A percentile compares a stretch with the other conserved stretches of the same genome.
phyloP scores from a whole-genome alignment of 2,329 filamentous ascomycete species.

The Penicillium palitans region DNA sequence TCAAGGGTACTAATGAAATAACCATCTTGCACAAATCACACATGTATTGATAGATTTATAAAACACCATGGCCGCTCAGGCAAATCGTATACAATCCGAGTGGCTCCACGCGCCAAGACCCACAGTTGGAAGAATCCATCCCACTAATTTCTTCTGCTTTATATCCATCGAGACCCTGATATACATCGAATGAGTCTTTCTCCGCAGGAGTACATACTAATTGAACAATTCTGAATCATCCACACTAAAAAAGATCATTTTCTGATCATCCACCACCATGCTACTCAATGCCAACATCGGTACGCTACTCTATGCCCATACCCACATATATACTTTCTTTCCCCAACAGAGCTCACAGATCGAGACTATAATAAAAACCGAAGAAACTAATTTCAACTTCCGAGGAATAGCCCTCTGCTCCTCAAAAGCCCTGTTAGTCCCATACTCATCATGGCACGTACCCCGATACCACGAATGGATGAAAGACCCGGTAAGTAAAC shows the following conservation, averaged over 20 bases:
- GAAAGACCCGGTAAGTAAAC: conserved; percentile 64
- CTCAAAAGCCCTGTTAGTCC: conserved; percentile 70
- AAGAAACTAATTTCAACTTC: neutral
- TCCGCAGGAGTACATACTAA: neutral
- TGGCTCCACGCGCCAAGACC: conserved; percentile 19
- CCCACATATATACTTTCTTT: neutral
- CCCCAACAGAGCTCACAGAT: neutral
- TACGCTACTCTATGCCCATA: conserved; percentile 17
- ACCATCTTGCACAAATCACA: neutral
- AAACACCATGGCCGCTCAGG: neutral
- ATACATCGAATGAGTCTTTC: neutral
- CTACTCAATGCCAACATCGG: conserved; percentile 39
- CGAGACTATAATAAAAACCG: neutral
- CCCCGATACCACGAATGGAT: conserved; percentile 86
- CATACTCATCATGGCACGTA: conserved; percentile 81
- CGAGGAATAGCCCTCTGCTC: conserved; percentile 63
- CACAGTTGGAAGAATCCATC: conserved; percentile 18
- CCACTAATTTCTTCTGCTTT: neutral
- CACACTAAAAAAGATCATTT: neutral
- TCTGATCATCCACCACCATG: conserved; percentile 25
- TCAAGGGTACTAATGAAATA: conserved; percentile 13
- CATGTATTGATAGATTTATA: neutral
- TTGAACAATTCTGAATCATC: neutral
- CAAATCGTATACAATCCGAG: conserved; percentile 1
- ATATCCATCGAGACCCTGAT: neutral